Base-by-base conservation (phyloP, 2,329 filamentous ascomycete genomes). In the Colletotrichum lentis region DNA sequence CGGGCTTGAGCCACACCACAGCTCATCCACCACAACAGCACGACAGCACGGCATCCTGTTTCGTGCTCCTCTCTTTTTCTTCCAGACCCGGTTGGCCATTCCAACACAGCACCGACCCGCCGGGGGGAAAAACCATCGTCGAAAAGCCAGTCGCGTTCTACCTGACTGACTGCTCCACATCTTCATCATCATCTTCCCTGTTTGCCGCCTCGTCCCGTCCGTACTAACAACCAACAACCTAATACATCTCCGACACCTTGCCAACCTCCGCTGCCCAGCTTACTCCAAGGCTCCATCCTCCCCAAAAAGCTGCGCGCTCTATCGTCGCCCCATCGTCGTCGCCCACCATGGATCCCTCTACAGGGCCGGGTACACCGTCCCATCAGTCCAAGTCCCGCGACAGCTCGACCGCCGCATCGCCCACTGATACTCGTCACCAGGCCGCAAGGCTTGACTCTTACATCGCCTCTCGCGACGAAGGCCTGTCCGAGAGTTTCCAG, bases 401-500 rank as follows among this genome's bases (percentile, higher is more conserved):
- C 64, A 78, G 76, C 70, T 77, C 80, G 53, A 72, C 74, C 71
- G 72, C 77, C 68, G 71, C 82, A 65, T 84, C 86, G 61, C 83
- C 86, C 18, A 84, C 83, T 56, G 84, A 87, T 69, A 82, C 80
- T 69, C 81, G 84, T 66, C 66, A 69, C 20, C 80, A 81, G 61
- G 77, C 79, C 39, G 72, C 77, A 47, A 76, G 76, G 70, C 74
- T 78, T 69, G 78, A 80, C 56, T 72, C 78, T 37, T 69, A 73
- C 53, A 70, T 77, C 53, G 70, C 77, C 52, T 73, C 73, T 62
- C 78, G 76, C 64, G 82, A 83, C 44, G 83, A 86, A 55, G 79
- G 77, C 27, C 74, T 83, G 55, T 80, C 84, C 5, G 86, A 88
- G 72, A 86, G 82, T 76, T 84, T 83, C 73, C 85, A 88, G 74